A percentile compares a stretch with the other conserved stretches of the same genome.
Conservation (phyloP, 2,329 filamentous ascomycete species). For the Huntiella bhutanensis region DNA sequence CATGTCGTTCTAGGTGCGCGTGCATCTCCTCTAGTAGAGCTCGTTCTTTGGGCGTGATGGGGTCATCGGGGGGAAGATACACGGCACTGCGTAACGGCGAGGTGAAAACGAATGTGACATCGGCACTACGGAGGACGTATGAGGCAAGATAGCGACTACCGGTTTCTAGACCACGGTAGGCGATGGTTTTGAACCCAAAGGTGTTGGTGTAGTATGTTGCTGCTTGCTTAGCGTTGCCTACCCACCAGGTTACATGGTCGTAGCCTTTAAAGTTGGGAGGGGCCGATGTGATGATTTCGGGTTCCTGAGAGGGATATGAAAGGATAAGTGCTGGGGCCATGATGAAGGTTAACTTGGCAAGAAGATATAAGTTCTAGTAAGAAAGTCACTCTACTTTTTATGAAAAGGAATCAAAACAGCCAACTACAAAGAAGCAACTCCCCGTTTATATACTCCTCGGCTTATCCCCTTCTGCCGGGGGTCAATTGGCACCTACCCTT, state of each 20-base stretch:
- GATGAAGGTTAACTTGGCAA: slow-evolving; percentile 13
- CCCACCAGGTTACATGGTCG: slow-evolving; percentile 89
- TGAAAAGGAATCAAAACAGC: not conserved
- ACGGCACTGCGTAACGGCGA: slow-evolving; percentile 51
- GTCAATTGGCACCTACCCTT: no score
- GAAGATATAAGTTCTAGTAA: not conserved
- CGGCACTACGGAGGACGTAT: slow-evolving; percentile 62
- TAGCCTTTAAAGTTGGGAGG: slow-evolving; percentile 56
- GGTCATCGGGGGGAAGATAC: slow-evolving; percentile 37
- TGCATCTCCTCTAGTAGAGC: slow-evolving; percentile 55
- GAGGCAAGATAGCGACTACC: slow-evolving; percentile 64
- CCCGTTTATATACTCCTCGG: no score
- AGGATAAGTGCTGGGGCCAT: slow-evolving; percentile 38
- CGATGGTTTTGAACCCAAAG: slow-evolving; percentile 68
- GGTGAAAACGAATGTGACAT: slow-evolving; percentile 66
- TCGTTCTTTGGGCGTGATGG: slow-evolving; percentile 44
- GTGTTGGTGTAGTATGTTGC: slow-evolving; percentile 74
- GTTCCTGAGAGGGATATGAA: slow-evolving; percentile 13
- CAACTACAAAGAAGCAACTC: no score
- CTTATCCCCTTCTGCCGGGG: no score
- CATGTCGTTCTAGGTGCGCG: slow-evolving; percentile 66
- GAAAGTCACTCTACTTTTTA: not conserved
- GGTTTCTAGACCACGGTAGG: slow-evolving; percentile 77
- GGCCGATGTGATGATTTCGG: slow-evolving; percentile 30
- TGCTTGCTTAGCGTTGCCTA: slow-evolving; percentile 91